These are phyloP conservation scores for Capsaspora owczarzaki DNA, from an alignment of 78 protist genomes.

Conservation along the genomic window DNA sequence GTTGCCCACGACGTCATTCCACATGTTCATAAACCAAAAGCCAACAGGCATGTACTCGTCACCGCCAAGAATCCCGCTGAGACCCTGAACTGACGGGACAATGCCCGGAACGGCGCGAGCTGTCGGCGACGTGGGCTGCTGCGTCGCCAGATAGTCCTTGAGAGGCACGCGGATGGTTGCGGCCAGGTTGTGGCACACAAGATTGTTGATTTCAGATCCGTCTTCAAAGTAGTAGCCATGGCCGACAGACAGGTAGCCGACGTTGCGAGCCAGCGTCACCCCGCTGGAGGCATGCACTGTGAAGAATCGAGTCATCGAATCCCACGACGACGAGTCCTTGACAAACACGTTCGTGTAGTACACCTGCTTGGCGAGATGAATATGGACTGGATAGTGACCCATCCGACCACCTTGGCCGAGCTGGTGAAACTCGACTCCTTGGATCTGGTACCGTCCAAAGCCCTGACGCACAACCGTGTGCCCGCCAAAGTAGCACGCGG, in stretches of 20 bases:
- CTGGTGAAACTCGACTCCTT: conserved; percentile 1
- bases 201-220: neutral
- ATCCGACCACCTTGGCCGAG: neutral
- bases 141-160: neutral
- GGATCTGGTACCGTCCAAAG: neutral
- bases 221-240: neutral
- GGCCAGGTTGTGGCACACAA: neutral
- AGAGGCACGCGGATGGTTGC: neutral
- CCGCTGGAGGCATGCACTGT: neutral
- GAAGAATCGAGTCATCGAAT: neutral
- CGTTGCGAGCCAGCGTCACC: neutral
- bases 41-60: neutral
- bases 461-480: neutral
- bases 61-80: neutral
- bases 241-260: neutral
- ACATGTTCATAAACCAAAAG: neutral
- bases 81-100: neutral
- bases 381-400: neutral
- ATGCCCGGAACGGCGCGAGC: neutral
- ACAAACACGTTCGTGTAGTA: neutral
- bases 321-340: neutral
- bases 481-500: neutral
- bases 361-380: neutral
- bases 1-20: neutral
- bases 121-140: neutral